Conservation (phyloP, 495 filamentous ascomycete species). For the Parathielavia appendiculata region DNA sequence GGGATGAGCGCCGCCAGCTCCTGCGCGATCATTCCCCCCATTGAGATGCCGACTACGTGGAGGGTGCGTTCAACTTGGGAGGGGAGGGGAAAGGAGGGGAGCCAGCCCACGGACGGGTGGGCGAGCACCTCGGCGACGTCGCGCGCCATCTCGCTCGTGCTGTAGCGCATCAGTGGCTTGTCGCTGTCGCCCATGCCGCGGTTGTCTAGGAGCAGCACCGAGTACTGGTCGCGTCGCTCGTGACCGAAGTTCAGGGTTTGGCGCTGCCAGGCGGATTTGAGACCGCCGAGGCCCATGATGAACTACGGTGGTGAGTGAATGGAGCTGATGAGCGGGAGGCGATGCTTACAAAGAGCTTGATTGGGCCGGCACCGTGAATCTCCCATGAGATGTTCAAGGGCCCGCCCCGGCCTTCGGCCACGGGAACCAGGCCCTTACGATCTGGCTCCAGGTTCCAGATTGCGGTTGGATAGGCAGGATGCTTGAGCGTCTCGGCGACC, state of each 20-base stretch:
- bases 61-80: constrained; percentile 42
- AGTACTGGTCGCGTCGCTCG: constrained; percentile 58
- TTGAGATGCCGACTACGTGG: constrained; percentile 67
- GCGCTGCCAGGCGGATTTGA: constrained; percentile 65
- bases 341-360: constrained; percentile 60
- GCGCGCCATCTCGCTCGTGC: constrained; percentile 68
- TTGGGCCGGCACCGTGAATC: constrained; percentile 68
- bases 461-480: constrained; percentile 44
- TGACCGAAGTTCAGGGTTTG: constrained; percentile 75
- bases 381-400: constrained; percentile 70
- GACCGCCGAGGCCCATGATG: constrained; percentile 60
- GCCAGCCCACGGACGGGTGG: constrained; percentile 57
- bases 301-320: constrained; percentile 39
- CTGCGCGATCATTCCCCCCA: constrained; percentile 88
- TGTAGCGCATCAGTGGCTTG: constrained; percentile 67
- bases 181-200: constrained; percentile 72
- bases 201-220: constrained; percentile 71
- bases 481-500: constrained; percentile 36
- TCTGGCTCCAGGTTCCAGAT: constrained; percentile 62
- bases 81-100: constrained; percentile 25
- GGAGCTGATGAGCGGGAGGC: constrained; percentile 1
- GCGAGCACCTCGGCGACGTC: constrained; percentile 66
- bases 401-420: constrained; percentile 60
- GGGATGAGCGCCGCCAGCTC: constrained; percentile 65
- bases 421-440: constrained; percentile 51